Percentiles rank a stretch among this genome's conserved stretches.
Conservation (phyloP, 2,329 filamentous ascomycete species). For the Lanzia echinophila region DNA sequence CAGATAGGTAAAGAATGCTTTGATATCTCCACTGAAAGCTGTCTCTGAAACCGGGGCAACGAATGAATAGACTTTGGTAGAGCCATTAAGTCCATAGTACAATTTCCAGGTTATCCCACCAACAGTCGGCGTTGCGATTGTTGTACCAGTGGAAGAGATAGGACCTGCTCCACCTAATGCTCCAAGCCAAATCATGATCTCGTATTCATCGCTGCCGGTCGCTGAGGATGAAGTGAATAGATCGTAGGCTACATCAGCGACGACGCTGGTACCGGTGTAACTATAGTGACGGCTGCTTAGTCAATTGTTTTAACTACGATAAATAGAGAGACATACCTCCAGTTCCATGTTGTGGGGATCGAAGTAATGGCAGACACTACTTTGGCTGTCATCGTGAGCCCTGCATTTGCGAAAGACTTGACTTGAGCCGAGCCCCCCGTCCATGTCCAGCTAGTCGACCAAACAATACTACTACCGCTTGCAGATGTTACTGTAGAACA, state of each 20-base stretch:
- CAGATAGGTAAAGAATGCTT: conserved; percentile 52
- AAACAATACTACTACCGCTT: conserved; percentile 30
- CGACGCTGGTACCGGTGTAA: conserved; percentile 43
- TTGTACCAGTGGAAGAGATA: conserved; percentile 44
- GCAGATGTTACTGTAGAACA: conserved; percentile 35
- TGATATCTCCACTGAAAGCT: conserved; percentile 50
- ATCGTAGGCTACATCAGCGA: conserved; percentile 56
- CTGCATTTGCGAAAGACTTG: conserved; percentile 38
- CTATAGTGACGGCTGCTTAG: conserved; percentile 13
- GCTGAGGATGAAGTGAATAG: conserved; percentile 48
- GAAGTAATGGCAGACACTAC: conserved; percentile 32
- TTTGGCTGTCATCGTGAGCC: conserved; percentile 33
- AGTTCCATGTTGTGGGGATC: conserved; percentile 36
- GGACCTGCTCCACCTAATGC: conserved; percentile 51
- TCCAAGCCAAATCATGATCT: conserved; percentile 60
- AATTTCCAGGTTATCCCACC: conserved; percentile 50
- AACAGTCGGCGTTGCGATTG: conserved; percentile 48
- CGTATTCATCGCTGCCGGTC: conserved; percentile 45
- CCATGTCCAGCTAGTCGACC: conserved; percentile 38
- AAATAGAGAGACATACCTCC: conserved; percentile 28
- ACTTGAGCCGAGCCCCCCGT: conserved; percentile 32
- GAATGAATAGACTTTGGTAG: conserved; percentile 55
- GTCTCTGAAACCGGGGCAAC: conserved; percentile 41
- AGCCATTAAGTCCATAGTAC: conserved; percentile 53
- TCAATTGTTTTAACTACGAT: neutral